Evolutionary conservation across 176 grass and related monocot genomes (phyloP), one percentile per base, ranked within the genome.

Genomic region (Ampelocalamus luodianensis): DNA sequence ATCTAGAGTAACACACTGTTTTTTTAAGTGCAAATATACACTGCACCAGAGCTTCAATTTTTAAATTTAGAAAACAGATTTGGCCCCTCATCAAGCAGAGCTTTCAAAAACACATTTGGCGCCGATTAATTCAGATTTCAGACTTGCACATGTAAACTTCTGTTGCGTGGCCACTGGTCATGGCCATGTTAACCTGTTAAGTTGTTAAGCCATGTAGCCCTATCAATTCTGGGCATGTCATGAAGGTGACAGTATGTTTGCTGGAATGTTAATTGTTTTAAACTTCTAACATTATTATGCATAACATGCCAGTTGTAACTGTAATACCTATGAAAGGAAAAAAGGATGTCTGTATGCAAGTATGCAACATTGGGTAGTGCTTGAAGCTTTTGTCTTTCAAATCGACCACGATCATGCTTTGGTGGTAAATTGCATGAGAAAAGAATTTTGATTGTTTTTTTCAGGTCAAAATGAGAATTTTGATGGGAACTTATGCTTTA

Each of bases 391-490:
- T 66, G 38, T 43, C 4, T 82, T 82, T 86, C 68, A 61, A 66
- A 77, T 77, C 26, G 40, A 82, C 3, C 40, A 29, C 18, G 32
- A 40, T 72, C 3, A 46, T 78, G 10, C 37, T 59, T 76, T 86
- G 26, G 4, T 65, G 59, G 40, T 32, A 76, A 45, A 42, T 60
- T 51, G 49, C 62, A 86, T 78, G 45, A 88, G 18, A 49, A 90
- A 74, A 77, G 71, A n/a, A 75, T 58, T 68, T 68, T 44, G 76
- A 17, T 71, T 61, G 17, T 64, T 40, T 93, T 93, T 69, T 94
- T 71, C 79, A 98, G 93, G 96, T 94, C 40, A 98, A 95, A 89
- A 91, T 95, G 96, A 98, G 96, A 95, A 98, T 98, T 87, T 92
- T 98, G 85, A 98, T 95, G 96, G 96, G 96, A 84, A 95, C 96